These are phyloP conservation scores for sunflower (Helianthus annuus) DNA, from an alignment of 129 eudicot species.

Conservation along the genomic window DNA sequence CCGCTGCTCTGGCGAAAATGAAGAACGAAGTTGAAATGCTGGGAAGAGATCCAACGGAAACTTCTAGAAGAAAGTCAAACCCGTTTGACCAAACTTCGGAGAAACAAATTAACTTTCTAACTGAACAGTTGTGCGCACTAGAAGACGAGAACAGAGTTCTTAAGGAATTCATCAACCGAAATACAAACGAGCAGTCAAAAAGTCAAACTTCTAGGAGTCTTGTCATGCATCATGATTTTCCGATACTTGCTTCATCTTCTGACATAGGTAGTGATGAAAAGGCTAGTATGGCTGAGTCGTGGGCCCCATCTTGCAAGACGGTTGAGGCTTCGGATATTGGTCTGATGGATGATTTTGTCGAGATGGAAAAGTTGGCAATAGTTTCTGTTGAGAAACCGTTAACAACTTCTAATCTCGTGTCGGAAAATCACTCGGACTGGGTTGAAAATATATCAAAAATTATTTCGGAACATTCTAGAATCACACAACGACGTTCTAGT, in stretches of 20 bases:
- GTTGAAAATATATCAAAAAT: slow-evolving; percentile 40
- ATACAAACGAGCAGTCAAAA: slow-evolving; percentile 44
- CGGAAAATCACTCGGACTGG: slow-evolving; percentile 36
- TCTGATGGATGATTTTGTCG: slow-evolving; percentile 92
- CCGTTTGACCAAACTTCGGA: slow-evolving; percentile 45
- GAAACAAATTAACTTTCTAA: slow-evolving; percentile 51
- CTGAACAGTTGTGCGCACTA: slow-evolving; percentile 50
- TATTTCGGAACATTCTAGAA: slow-evolving; percentile 41
- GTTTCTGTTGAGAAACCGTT: slow-evolving; percentile 49
- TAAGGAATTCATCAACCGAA: slow-evolving; percentile 52
- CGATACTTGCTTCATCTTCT: slow-evolving; percentile 50
- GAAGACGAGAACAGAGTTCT: slow-evolving; percentile 82
- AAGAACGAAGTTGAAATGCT: slow-evolving; percentile 74
- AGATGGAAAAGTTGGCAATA: slow-evolving; percentile 92
- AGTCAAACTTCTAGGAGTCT: slow-evolving; percentile 26
- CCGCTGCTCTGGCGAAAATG: slow-evolving; percentile 83
- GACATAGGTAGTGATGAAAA: slow-evolving; percentile 80
- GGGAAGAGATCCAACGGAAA: slow-evolving; percentile 50
- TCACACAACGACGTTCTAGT: slow-evolving; percentile 31
- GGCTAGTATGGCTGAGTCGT: slow-evolving; percentile 68
- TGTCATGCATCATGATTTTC: slow-evolving; percentile 29
- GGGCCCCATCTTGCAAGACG: slow-evolving; percentile 49
- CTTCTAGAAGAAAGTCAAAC: slow-evolving; percentile 55
- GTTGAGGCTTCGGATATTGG: slow-evolving; percentile 63
- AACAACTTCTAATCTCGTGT: slow-evolving; percentile 33